Base-by-base conservation (phyloP, 305 asterid species). In the Plantago coronopus region DNA sequence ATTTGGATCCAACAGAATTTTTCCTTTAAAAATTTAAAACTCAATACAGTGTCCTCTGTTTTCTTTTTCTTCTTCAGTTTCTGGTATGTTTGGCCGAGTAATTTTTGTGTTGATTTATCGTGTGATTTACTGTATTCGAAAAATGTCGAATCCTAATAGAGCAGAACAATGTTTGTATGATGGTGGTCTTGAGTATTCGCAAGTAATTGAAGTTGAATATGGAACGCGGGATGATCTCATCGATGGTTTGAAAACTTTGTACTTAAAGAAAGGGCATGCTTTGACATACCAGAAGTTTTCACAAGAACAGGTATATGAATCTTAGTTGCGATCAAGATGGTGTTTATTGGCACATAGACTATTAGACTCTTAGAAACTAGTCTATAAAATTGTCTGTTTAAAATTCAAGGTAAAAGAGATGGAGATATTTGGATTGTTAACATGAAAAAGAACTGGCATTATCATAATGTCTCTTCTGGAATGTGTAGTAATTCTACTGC, bases 261-360 rank as follows among this genome's bases (percentile, higher is more conserved):
- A 31, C 45, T 54, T 54, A 22, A 54, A 29, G 2, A 15, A 27
- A 1, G 43, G 45, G 14, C 31, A 17, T 31, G 60, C 22, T 29
- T 54, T 54, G 45, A 25, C 43, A n/a, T n/a, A 54, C 31, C 60
- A 54, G 22, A 54, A 29, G 60, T 29, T 54, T 45, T 15, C 45
- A 18, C 5, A 53, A 20, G 57, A 37, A 51, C 16, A 53, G 23
- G n/a, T 25, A 53, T 23, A 40, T 53, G 2, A 53, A 17, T 7
- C 22, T 25, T 23, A 40, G 27, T 53, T 53, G 43, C 27, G 43
- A 54, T 54, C 43, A 43, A 7, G 59, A 43, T 10, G 20, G 59
- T 23, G 3, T 15, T 13, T 54, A 54, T 54, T 20, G 59, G 12
- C 4, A 54, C 12, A 25, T 1, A 7, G 11, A 16, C 7, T 13